Evolutionary conservation across 345 rosid species (phyloP).

Genomic region (Clarkia xantiana): DNA sequence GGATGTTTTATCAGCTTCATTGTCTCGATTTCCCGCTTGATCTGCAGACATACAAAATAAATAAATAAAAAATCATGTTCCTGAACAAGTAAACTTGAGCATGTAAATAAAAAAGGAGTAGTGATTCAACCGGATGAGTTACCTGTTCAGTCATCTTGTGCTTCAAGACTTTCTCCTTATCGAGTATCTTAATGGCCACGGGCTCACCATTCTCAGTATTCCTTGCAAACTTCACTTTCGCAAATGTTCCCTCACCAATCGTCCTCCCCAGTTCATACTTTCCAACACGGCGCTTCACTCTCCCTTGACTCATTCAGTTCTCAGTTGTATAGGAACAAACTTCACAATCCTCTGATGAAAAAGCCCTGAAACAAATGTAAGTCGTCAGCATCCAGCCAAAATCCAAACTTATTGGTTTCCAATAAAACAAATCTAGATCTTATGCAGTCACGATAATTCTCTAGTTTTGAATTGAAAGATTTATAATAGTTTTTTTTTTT

Average conservation of each 20-base stretch:
- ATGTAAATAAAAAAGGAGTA: background rate
- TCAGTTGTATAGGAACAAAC: no score
- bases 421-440: no score
- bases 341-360: background rate
- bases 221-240: constrained; percentile 90
- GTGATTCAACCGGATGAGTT: background rate
- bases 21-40: constrained; percentile 75
- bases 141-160: constrained; percentile 99
- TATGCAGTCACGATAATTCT: no score
- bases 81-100: background rate
- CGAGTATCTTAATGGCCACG: constrained; percentile 92
- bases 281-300: constrained; percentile 72
- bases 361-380: background rate
- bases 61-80: constrained; percentile 3
- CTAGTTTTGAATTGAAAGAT: no score
- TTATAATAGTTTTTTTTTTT: no score
- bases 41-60: constrained; percentile 27
- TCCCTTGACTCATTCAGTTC: constrained; percentile 30
- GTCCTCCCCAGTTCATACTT: constrained; percentile 93
- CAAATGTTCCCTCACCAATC: constrained; percentile 95
- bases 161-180: constrained; percentile 89
- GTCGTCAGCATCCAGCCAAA: background rate
- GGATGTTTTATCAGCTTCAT: constrained; percentile 97
- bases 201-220: constrained; percentile 73
- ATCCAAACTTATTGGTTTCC: no score